Base-by-base conservation (phyloP, 179 eudicot species). In the Silene coronaria region DNA sequence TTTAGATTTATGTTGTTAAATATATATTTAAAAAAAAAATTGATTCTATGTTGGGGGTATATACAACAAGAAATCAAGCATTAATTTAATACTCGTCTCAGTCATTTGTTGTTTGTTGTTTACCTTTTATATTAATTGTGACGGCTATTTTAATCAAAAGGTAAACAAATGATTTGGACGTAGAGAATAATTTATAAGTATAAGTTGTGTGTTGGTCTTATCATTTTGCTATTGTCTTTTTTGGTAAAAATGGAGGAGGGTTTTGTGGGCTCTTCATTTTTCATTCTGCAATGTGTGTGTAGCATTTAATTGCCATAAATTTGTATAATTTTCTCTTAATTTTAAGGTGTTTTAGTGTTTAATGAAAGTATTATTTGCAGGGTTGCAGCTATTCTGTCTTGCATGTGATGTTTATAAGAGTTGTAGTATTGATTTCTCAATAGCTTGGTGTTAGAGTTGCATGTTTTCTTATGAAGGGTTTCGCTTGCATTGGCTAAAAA, bases 331-430 rank as follows among this genome's bases (percentile, higher is more conserved):
- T 11, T 24, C 36, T 24, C 2, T 68, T 3, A 22, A 67, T 77
- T 77, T 22, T 11, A 64, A 17, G 55, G 59, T 71, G 17, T 81
- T 42, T 61, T 8, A 67, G 59, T 67, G 80, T 53, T 73, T 77
- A 73, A 67, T 73, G 75, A 26, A 68, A 69, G 64, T 26, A 36
- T 77, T 3, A 23, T 77, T 38, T 67, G 75, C 81, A 81, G 81
- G 84, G 76, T 0, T 69, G 75, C 55, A 74, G 61, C 30, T 63
- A 55, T 32, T 55, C 23, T 70, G 76, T 70, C 55, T 77, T 81
- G 84, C 84, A 81, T 81, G 84, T 81, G 81, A 27, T 67, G 72
- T 81, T 73, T 19, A 74, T 60, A 65, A 63, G 75, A 14, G 14
- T 9, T 61, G 21, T 68, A 55, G 21, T 73, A 78, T 62, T 73